Percentiles rank a stretch among this genome's conserved stretches.
Conservation (phyloP, 2,329 filamentous ascomycete genomes). For the Aspergillus quadrilineatus region DNA sequence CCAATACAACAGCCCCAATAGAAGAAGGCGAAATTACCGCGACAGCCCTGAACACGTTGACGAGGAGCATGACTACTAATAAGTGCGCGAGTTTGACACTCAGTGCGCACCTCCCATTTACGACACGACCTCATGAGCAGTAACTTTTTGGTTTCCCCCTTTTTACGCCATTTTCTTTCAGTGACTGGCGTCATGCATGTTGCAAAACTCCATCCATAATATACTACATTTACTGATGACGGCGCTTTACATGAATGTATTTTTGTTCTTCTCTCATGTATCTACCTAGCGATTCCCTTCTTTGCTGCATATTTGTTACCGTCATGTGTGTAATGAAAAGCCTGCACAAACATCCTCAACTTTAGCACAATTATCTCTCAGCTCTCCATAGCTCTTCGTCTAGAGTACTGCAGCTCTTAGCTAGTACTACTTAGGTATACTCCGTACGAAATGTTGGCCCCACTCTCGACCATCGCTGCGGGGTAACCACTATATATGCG, state of each 20-base stretch:
- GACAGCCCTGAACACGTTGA: constrained; percentile 44
- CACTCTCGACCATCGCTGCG: background rate
- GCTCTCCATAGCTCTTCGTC: background rate
- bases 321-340: constrained; percentile 6
- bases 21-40: constrained; percentile 40
- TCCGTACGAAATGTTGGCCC: background rate
- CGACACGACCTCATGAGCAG: constrained; percentile 20
- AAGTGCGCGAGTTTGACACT: constrained; percentile 20
- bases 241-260: constrained; percentile 16
- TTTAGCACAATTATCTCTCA: background rate
- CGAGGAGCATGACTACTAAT: constrained; percentile 37
- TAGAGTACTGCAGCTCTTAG: background rate
- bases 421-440: too few species aligned
- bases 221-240: background rate
- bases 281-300: constrained; percentile 22
- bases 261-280: constrained; percentile 13
- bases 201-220: constrained; percentile 10
- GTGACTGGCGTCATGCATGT: constrained; percentile 20
- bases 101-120: constrained; percentile 11
- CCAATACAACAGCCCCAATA: constrained; percentile 37
- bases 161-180: background rate
- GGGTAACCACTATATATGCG: background rate
- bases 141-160: constrained; percentile 2
- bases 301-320: constrained; percentile 13
- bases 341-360: background rate